Conservation (phyloP, 805 yeast genomes). For the Saturnispora zaruensis region DNA sequence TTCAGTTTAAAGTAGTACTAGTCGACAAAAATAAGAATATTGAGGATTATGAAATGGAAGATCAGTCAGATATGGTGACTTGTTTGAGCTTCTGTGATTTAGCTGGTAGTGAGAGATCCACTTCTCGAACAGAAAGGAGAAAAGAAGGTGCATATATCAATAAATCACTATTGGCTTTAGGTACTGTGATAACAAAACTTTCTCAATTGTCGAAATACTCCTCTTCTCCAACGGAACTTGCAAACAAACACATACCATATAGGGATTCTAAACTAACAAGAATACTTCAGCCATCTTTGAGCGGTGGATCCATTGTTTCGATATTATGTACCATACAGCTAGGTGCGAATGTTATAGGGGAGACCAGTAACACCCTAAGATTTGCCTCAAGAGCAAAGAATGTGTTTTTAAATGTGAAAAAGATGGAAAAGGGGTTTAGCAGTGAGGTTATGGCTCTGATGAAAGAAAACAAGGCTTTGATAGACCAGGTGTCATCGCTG, state of each 20-base stretch:
- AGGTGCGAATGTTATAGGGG: constrained; percentile 51
- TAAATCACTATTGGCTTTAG: constrained; percentile 80
- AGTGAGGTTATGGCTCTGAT: constrained; percentile 45
- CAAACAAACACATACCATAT: constrained; percentile 66
- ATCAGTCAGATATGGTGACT: constrained; percentile 28
- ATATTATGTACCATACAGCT: constrained; percentile 82
- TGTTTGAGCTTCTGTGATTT: constrained; percentile 84
- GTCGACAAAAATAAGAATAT: constrained; percentile 24
- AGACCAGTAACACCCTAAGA: constrained; percentile 77
- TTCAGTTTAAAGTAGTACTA: constrained; percentile 48
- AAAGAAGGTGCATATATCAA: constrained; percentile 93
- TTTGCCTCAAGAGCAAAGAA: constrained; percentile 94
- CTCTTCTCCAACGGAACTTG: constrained; percentile 2
- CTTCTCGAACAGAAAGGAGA: constrained; percentile 66
- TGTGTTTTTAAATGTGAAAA: constrained; percentile 59
- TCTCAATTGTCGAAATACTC: constrained; percentile 18
- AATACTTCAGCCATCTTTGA: constrained; percentile 81
- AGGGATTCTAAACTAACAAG: constrained; percentile 90
- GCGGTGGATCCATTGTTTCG: constrained; percentile 77
- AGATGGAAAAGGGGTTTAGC: constrained; percentile 37
- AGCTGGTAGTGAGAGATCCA: constrained; percentile 94
- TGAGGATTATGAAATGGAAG: constrained; percentile 32
- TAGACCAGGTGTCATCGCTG: constrained; percentile 39
- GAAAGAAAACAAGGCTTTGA: constrained; percentile 53
- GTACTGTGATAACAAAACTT: constrained; percentile 84